Conservation (phyloP, 2,329 filamentous ascomycete genomes). For the Fusarium albosuccineum region DNA sequence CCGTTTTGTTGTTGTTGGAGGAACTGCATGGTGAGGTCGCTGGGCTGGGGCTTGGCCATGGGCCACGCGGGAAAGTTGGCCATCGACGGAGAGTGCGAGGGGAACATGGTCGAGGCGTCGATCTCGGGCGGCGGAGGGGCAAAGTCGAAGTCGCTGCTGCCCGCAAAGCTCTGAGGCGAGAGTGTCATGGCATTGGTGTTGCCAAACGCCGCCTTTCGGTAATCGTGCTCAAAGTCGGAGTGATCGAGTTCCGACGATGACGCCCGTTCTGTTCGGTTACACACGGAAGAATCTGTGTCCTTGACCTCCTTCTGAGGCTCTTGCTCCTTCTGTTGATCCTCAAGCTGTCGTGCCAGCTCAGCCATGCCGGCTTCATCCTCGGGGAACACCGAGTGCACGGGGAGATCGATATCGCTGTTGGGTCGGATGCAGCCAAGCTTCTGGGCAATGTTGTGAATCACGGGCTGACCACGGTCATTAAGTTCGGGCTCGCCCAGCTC, state of each 20-base stretch:
- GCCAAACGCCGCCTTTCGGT: constrained; percentile 63
- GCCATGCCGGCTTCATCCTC: constrained; percentile 71
- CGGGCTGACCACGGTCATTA: constrained; percentile 72
- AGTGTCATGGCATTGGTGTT: constrained; percentile 60
- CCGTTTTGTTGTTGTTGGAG: constrained; percentile 58
- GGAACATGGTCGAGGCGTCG: constrained; percentile 52
- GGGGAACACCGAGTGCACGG: constrained; percentile 70
- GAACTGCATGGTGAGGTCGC: constrained; percentile 55
- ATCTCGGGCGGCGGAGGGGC: constrained; percentile 51
- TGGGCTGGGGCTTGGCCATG: constrained; percentile 46
- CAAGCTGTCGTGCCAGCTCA: constrained; percentile 68
- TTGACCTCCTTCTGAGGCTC: constrained; percentile 51
- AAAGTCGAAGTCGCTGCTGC: constrained; percentile 55
- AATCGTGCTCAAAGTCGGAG: constrained; percentile 68
- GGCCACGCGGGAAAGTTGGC: constrained; percentile 51
- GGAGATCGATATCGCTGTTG: constrained; percentile 71
- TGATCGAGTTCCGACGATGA: constrained; percentile 69
- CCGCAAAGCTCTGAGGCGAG: constrained; percentile 66
- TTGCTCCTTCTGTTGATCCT: constrained; percentile 58
- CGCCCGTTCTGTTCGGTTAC: constrained; percentile 59
- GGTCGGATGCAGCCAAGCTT: constrained; percentile 74
- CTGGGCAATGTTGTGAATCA: constrained; percentile 75
- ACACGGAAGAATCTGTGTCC: constrained; percentile 42
- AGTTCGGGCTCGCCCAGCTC: constrained; percentile 73
- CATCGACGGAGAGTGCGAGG: constrained; percentile 52